Evolutionary conservation across 2,329 filamentous ascomycete genomes (phyloP).

Genomic region (Aspergillus pseudoviridinutans): DNA sequence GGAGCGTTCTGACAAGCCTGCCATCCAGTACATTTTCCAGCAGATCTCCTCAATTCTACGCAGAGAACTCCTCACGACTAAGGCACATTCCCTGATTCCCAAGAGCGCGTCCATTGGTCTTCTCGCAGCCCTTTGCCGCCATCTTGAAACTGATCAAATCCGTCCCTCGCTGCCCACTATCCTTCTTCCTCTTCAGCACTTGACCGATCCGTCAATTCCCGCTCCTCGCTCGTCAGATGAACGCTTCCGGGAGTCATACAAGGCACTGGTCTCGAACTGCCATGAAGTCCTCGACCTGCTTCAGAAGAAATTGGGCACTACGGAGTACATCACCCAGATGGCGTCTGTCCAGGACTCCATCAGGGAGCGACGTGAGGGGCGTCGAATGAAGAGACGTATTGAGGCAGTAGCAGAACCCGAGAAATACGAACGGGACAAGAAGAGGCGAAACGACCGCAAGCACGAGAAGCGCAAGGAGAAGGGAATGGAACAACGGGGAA

Average conservation of each 20-base stretch:
- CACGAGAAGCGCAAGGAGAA: conserved; percentile 77
- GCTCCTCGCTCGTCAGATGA: conserved; percentile 68
- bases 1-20: conserved; percentile 39
- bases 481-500: conserved; percentile 66
- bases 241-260: conserved; percentile 64
- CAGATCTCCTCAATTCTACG: conserved; percentile 76
- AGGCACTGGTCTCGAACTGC: conserved; percentile 66
- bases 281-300: conserved; percentile 76
- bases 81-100: conserved; percentile 61
- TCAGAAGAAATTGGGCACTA: conserved; percentile 78
- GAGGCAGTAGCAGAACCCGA: conserved; percentile 82
- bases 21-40: conserved; percentile 71
- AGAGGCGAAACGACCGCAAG: conserved; percentile 78
- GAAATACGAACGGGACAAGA: conserved; percentile 72
- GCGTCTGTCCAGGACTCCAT: conserved; percentile 69
- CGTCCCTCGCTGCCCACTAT: conserved; percentile 61
- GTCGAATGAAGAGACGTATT: conserved; percentile 81
- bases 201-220: conserved; percentile 76
- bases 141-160: conserved; percentile 56
- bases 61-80: conserved; percentile 63
- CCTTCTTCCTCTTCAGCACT: conserved; percentile 69
- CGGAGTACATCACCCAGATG: conserved; percentile 71
- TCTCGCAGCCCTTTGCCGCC: conserved; percentile 64
- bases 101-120: conserved; percentile 74
- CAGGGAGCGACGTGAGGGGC: conserved; percentile 65